Evolutionary conservation across 345 rosid species (phyloP), one percentile per base, ranked within the genome.

Genomic region (Barbarea vulgaris): DNA sequence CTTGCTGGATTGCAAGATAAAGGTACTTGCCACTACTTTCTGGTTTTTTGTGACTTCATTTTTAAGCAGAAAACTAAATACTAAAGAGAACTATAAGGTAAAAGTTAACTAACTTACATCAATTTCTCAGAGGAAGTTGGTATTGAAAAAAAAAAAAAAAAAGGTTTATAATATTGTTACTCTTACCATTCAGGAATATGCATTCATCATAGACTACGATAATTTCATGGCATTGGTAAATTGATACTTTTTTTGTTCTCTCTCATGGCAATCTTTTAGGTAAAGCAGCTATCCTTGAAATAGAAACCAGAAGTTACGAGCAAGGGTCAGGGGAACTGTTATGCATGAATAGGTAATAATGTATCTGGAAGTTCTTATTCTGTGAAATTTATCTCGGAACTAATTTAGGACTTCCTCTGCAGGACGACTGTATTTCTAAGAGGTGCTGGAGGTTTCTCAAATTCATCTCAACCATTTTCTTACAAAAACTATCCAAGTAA

Each of bases 401-500:
- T 76, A 6, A 66, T 17, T 54, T 46, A 54, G 24, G 63, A 71
- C 54, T 58, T 69, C 8, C 47, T 82, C 33, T 67, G 73, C 85
- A 95, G 98, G 79, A 13, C 75, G 59, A 92, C 88, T 67, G 70
- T n/a, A 5, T 90, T 61, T 75, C 81, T 92, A 47, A 85, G 96
- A 7, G 97, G 97, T 62, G 97, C 96, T 52, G 97, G 97, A 65
- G 96, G 99, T 81, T 95, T 90, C 83, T 95, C 99, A 64, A 83
- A 84, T 60, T 79, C 96, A 42, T 75, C 90, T 68, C 66, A 72
- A 6, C 97, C 93, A 2, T 92, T 73, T 85, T 87, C 96, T 15
- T 90, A 90, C 83, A 78, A 87, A 52, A 90, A 69, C 58, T 87
- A 92, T 84, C 89, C 90, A 54, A 70, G 77, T 56, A 85, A 82